Evolutionary conservation across 2,329 filamentous ascomycete genomes (phyloP).

Genomic region (Aspergillus cejpii): DNA sequence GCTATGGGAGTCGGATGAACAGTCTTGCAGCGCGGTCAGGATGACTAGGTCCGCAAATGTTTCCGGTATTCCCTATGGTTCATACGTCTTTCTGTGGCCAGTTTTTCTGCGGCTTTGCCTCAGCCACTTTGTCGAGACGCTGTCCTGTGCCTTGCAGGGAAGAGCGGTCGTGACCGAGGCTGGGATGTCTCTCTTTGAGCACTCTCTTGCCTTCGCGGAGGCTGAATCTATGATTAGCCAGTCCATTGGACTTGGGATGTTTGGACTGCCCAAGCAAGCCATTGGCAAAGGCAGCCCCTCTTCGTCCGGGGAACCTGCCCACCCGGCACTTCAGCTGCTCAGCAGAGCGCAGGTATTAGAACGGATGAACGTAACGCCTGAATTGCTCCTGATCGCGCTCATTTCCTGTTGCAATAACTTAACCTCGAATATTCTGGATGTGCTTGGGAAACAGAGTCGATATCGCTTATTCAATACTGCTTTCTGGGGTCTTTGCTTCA

Average conservation of each 20-base stretch:
- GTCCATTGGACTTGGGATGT: slow-evolving; percentile 65
- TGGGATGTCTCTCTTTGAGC: slow-evolving; percentile 93
- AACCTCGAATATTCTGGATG: slow-evolving; percentile 72
- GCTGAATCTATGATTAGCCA: slow-evolving; percentile 81
- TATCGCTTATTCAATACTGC: slow-evolving; percentile 81
- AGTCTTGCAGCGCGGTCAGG: slow-evolving; percentile 65
- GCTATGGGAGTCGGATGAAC: slow-evolving; percentile 64
- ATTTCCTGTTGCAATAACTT: slow-evolving; percentile 87
- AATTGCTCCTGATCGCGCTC: slow-evolving; percentile 77
- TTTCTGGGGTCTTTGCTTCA: slow-evolving; percentile 85
- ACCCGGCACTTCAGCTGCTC: slow-evolving; percentile 34
- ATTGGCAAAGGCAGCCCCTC: slow-evolving; percentile 41
- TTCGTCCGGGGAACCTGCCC: slow-evolving; percentile 19
- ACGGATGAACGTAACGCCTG: slow-evolving; percentile 79
- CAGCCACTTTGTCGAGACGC: slow-evolving; percentile 81
- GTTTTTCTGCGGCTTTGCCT: slow-evolving; percentile 50
- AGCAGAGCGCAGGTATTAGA: slow-evolving; percentile 57
- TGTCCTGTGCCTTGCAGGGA: slow-evolving; percentile 82
- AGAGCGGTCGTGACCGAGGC: slow-evolving; percentile 74
- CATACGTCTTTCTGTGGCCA: slow-evolving; percentile 59
- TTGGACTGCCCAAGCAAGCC: slow-evolving; percentile 46
- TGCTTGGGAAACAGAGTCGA: slow-evolving; percentile 70
- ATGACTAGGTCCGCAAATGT: slow-evolving; percentile 58
- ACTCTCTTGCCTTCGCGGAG: slow-evolving; percentile 91
- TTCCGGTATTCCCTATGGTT: slow-evolving; percentile 60